Evolutionary conservation across 2,329 filamentous ascomycete genomes (phyloP).

Genomic region (Gyromitra esculenta): DNA sequence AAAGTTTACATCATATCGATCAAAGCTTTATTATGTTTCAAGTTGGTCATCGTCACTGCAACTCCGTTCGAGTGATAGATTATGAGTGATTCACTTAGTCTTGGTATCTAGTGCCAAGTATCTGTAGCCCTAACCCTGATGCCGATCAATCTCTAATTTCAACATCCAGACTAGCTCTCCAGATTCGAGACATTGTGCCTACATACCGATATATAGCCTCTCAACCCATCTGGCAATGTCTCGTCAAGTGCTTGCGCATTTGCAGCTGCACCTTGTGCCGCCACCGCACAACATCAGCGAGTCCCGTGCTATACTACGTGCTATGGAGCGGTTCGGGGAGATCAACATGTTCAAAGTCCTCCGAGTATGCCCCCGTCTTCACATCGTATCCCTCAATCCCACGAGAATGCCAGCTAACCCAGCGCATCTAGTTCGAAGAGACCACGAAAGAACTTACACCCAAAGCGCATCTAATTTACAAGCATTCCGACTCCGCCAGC

Average conservation of each 20-base stretch:
- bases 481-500: slow-evolving; percentile 7
- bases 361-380: slow-evolving; percentile 37
- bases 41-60: not conserved
- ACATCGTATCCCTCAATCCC: not conserved
- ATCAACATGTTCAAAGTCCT: slow-evolving; percentile 54
- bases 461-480: slow-evolving; percentile 43
- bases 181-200: not conserved
- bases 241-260: slow-evolving; percentile 16
- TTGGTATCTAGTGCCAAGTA: slow-evolving; percentile 13
- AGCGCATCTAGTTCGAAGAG: slow-evolving; percentile 29
- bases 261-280: slow-evolving; percentile 50
- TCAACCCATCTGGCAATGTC: slow-evolving; percentile 15
- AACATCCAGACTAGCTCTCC: not conserved
- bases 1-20: no score
- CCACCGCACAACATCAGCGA: slow-evolving; percentile 48
- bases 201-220: not conserved
- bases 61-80: slow-evolving; percentile 13
- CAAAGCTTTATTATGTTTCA: not conserved
- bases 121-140: slow-evolving; percentile 35
- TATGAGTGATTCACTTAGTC: not conserved
- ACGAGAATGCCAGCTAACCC: not conserved
- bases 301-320: slow-evolving; percentile 43
- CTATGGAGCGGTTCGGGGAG: slow-evolving; percentile 49
- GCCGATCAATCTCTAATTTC: slow-evolving; percentile 25
- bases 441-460: slow-evolving; percentile 41